Conservation (phyloP, 352 stramenopile genomes). For the Phytophthora sp. region DNA sequence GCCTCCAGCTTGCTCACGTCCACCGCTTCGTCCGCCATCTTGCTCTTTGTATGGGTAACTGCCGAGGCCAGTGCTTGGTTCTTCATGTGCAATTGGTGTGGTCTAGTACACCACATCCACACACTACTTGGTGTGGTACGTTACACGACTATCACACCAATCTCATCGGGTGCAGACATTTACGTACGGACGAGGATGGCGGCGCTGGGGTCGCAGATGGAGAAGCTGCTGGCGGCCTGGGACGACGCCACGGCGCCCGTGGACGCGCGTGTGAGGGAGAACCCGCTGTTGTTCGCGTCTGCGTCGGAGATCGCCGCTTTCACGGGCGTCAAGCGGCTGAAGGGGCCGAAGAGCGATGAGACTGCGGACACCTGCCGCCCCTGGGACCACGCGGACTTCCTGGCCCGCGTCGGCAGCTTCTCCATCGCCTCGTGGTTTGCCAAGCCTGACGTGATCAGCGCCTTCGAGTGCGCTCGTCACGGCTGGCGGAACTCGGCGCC, state of each 20-base stretch:
- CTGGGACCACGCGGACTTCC: conserved; percentile 58
- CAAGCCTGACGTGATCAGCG: conserved; percentile 54
- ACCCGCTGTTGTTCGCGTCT: conserved; percentile 24
- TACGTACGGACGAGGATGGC: no score
- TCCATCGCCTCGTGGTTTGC: conserved; percentile 66
- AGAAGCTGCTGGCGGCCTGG: conserved; percentile 36
- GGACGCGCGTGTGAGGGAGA: conserved; percentile 29
- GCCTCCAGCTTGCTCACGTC: conserved; percentile 61
- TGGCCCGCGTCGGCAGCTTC: conserved; percentile 59
- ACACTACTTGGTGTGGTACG: no score
- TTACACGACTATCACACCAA: no score
- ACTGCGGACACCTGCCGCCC: conserved; percentile 33
- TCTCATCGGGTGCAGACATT: no score
- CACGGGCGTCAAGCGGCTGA: conserved; percentile 1
- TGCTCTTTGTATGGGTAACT: conserved; percentile 26
- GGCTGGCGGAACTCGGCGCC: conserved; percentile 55
- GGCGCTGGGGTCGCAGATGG: conserved; percentile 14
- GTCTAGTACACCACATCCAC: background rate
- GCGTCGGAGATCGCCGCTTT: background rate
- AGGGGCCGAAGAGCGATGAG: background rate
- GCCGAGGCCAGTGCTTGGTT: background rate
- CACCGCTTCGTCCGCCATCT: conserved; percentile 52
- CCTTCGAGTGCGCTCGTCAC: conserved; percentile 54
- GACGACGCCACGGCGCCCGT: conserved; percentile 39
- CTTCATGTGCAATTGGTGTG: background rate